Conservation (phyloP, 768 basidiomycete genomes). For the Russula abietina region DNA sequence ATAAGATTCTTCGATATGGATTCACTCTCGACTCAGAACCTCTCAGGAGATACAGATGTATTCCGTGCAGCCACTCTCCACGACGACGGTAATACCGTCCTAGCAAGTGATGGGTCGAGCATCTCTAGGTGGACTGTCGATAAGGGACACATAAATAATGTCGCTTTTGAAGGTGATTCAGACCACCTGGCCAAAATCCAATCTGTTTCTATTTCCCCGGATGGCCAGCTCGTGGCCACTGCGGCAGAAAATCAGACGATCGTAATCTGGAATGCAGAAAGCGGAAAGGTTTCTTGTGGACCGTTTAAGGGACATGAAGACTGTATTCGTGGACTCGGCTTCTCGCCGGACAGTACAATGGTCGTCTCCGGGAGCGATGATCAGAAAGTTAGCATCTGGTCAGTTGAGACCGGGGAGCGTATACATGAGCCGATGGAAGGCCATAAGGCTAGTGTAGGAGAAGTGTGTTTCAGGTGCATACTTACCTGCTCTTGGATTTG, state of each 20-base stretch:
- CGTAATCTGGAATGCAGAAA: constrained; percentile 19
- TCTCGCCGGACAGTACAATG: constrained; percentile 21
- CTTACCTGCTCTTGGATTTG: neutral
- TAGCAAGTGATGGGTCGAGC: constrained; percentile 6
- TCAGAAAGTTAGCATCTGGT: constrained; percentile 18
- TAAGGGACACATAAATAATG: neutral
- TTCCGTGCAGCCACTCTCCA: constrained; percentile 7
- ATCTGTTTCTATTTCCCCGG: constrained; percentile 18
- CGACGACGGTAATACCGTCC: neutral
- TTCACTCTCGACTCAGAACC: constrained; percentile 11
- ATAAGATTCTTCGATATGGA: constrained; percentile 20
- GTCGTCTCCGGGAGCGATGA: constrained; percentile 22
- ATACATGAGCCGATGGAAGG: constrained; percentile 17
- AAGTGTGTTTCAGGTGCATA: constrained; percentile 18
- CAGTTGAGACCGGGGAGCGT: constrained; percentile 8
- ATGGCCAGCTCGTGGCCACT: constrained; percentile 17
- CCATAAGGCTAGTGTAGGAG: constrained; percentile 1
- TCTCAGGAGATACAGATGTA: neutral
- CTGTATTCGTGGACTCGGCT: constrained; percentile 14
- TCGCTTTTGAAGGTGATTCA: neutral
- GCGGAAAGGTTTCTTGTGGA: constrained; percentile 11
- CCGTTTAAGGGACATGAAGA: constrained; percentile 22
- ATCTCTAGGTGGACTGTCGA: constrained; percentile 4
- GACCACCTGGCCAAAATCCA: constrained; percentile 6
- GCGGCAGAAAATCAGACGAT: constrained; percentile 1